phyloP scores from a whole-genome alignment of 2,329 filamentous ascomycete species.

The Phaeosphaeriaceae sp. region DNA sequence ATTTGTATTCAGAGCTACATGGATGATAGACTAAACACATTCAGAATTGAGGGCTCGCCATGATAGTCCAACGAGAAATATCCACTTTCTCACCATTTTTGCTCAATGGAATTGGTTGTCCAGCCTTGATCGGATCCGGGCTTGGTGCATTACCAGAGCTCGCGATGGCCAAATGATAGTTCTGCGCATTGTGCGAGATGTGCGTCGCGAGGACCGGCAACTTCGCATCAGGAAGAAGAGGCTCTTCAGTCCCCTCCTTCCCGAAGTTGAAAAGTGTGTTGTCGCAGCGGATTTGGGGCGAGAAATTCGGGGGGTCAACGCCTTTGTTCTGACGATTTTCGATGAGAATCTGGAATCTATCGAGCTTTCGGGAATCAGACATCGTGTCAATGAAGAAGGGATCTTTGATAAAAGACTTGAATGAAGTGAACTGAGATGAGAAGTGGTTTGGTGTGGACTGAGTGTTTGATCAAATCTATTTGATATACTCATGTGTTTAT shows the following conservation, averaged over 20 bases:
- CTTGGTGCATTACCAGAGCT: neutral
- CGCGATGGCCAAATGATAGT: constrained; percentile 1
- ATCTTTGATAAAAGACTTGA: neutral
- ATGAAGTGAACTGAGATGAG: neutral
- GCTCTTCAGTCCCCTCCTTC: neutral
- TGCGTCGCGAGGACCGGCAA: constrained; percentile 3
- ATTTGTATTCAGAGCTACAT: no score
- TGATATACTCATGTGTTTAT: neutral
- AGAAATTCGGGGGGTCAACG: neutral
- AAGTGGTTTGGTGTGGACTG: neutral
- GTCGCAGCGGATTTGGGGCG: neutral
- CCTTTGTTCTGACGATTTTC: constrained; percentile 3
- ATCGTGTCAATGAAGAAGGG: neutral
- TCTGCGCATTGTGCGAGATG: constrained; percentile 3
- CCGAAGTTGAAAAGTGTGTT: constrained; percentile 4
- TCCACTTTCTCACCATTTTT: constrained; percentile 3
- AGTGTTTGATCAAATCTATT: neutral
- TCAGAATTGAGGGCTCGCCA: constrained; percentile 4
- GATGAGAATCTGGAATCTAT: neutral
- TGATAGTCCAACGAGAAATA: constrained; percentile 6
- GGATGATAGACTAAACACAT: no score
- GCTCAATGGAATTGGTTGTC: neutral
- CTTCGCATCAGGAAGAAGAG: neutral
- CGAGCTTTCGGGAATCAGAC: neutral
- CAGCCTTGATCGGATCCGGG: constrained; percentile 1